Base-by-base conservation (phyloP, 495 filamentous ascomycete species). In the Aspergillus nidulans region DNA sequence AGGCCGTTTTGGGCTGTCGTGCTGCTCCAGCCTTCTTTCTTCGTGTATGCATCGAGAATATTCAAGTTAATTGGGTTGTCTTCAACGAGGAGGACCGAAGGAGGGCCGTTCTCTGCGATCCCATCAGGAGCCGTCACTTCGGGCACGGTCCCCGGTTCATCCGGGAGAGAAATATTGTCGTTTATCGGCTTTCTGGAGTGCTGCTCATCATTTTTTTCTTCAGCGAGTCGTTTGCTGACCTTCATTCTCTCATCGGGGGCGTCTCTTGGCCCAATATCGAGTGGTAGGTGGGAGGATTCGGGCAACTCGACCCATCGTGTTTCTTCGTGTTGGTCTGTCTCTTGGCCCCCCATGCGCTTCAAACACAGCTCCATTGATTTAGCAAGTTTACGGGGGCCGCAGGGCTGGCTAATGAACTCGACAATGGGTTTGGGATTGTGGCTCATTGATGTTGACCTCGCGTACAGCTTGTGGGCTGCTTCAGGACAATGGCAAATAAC, bases 1-100 rank as follows among this genome's bases (percentile, higher is more conserved):
- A 73, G 64, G 3, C 83, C 83, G 55, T 85, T 78, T 15, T 61
- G 56, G 0, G 81, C 83, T 0, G 54, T 61, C 28, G 39, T 19
- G 52, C 49, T 75, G 44, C 46, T 49, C 60, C 60, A 39, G 44
- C 57, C 16, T 8, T 64, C 56, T 44, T 76, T 77, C 15, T 67
- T 64, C 57, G 80, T 76, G 44, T 77, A 67, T 15, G 59, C 60
- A 19, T 43, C 34, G 0, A 69, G 62, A 6, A 74, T 41, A 15
- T 66, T 36, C 1, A 75, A 62, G 50, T 74, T 75, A 7, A 74
- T 52, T 0, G 64, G 53, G 54, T 77, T 77, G 47, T 76, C 71
- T 36, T 76, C 73, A 0, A 74, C 71, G 2, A 74, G 52, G 0
- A 76, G 57, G 6, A 69, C 56, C 6, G 39, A 19, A 34, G 48